These are phyloP conservation scores for Scheffersomyces titani DNA, from an alignment of 1,139 yeast genomes.

Conservation along the genomic window DNA sequence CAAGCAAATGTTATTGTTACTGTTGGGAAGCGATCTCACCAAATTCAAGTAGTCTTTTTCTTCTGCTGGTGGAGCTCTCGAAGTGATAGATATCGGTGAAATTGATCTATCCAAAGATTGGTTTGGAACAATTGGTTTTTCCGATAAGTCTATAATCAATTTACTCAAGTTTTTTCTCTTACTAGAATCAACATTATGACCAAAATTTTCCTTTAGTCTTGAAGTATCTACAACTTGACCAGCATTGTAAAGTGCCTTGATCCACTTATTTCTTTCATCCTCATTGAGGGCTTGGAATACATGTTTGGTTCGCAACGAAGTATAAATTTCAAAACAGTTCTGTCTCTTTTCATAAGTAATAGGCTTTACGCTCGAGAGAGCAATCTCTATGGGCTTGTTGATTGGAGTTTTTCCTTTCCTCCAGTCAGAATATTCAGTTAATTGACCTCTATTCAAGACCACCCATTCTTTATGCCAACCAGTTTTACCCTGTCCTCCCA, in stretches of 20 bases:
- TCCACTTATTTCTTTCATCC: slow-evolving; percentile 71
- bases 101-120: slow-evolving; percentile 19
- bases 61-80: slow-evolving; percentile 19
- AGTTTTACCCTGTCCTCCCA: slow-evolving; percentile 72
- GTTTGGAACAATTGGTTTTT: slow-evolving; percentile 19
- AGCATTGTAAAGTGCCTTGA: slow-evolving; percentile 55
- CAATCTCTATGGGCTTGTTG: slow-evolving; percentile 70
- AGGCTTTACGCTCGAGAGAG: slow-evolving; percentile 67
- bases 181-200: neutral
- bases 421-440: slow-evolving; percentile 82
- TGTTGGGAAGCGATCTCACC: slow-evolving; percentile 48
- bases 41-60: slow-evolving; percentile 35
- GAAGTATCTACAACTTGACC: slow-evolving; percentile 41
- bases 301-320: slow-evolving; percentile 68
- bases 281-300: slow-evolving; percentile 77
- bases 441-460: slow-evolving; percentile 63
- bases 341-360: slow-evolving; percentile 50
- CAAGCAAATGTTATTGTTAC: slow-evolving; percentile 68
- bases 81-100: slow-evolving; percentile 39
- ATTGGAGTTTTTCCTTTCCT: slow-evolving; percentile 67
- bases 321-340: slow-evolving; percentile 73
- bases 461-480: slow-evolving; percentile 96
- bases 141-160: slow-evolving; percentile 14
- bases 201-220: slow-evolving; percentile 16
- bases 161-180: neutral